Conservation (phyloP, 2,329 filamentous ascomycete genomes). For the Diaporthe helianthi region DNA sequence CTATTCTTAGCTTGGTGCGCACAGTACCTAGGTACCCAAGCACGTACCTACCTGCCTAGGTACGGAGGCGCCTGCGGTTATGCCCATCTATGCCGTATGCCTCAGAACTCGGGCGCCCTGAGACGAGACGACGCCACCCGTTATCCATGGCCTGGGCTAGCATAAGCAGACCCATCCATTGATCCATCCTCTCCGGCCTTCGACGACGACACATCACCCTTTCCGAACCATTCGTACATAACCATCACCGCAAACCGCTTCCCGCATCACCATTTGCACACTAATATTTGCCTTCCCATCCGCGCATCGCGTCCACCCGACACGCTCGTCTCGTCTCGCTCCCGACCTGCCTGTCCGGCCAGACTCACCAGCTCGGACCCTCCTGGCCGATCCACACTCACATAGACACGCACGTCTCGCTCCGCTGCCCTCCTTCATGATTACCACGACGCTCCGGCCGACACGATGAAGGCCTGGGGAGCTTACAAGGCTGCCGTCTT, state of each 20-base stretch:
- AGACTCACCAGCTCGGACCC: neutral
- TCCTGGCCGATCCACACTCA: neutral
- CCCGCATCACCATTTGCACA: conserved; percentile 7
- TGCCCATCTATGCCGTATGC: conserved; percentile 4
- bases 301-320: neutral
- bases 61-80: neutral
- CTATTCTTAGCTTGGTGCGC: conserved; percentile 27
- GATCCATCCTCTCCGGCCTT: neutral
- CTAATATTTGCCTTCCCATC: neutral
- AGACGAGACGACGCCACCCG: conserved; percentile 24
- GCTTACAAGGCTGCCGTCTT: conserved; percentile 56
- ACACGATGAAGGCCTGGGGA: conserved; percentile 63
- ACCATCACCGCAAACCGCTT: neutral
- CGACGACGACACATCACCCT: conserved; percentile 20
- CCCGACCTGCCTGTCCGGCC: neutral
- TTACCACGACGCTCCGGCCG: conserved; percentile 42
- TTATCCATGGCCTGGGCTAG: neutral
- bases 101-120: conserved; percentile 22
- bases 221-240: neutral
- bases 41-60: neutral
- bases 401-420: neutral
- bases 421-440: conserved; percentile 50
- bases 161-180: conserved; percentile 24
- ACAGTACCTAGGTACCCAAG: neutral
- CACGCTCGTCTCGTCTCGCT: neutral